Evolutionary conservation across 2,329 filamentous ascomycete species (phyloP).

Genomic region (Aspergillus aculeatinus): DNA sequence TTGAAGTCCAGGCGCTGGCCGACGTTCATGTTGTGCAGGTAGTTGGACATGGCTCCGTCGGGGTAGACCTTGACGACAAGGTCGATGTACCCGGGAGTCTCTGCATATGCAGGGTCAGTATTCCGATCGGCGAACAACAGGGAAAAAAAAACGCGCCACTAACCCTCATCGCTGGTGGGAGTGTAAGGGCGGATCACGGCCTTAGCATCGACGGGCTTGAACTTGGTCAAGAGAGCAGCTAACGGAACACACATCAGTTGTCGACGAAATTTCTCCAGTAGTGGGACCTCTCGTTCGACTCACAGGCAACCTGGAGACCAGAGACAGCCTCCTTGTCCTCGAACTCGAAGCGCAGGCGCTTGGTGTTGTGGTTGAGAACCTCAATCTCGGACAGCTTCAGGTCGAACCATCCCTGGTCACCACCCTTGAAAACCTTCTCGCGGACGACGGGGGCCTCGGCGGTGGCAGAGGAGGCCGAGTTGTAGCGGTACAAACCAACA

Average conservation of each 20-base stretch:
- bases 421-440: constrained; percentile 68
- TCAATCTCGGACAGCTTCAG: constrained; percentile 78
- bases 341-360: constrained; percentile 84
- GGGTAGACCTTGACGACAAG: constrained; percentile 91
- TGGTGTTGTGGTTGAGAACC: constrained; percentile 88
- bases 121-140: background rate
- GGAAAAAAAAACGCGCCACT: background rate
- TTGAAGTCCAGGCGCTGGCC: constrained; percentile 88
- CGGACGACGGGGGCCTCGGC: constrained; percentile 37
- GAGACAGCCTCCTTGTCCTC: constrained; percentile 81
- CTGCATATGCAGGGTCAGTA: constrained; percentile 44
- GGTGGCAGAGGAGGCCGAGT: constrained; percentile 29
- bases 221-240: constrained; percentile 85
- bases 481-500: constrained; percentile 58
- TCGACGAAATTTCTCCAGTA: constrained; percentile 1
- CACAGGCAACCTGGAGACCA: constrained; percentile 75
- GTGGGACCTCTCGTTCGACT: constrained; percentile 21
- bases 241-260: constrained; percentile 4
- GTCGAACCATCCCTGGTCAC: constrained; percentile 84
- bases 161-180: constrained; percentile 81
- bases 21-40: constrained; percentile 78
- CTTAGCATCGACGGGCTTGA: constrained; percentile 81
- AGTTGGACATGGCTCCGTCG: constrained; percentile 84
- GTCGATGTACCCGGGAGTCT: constrained; percentile 75
- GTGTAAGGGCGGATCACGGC: constrained; percentile 89